Evolutionary conservation across 768 basidiomycete genomes (phyloP), one percentile per base, ranked within the genome.

Genomic region (Boletus vermiculosoides): DNA sequence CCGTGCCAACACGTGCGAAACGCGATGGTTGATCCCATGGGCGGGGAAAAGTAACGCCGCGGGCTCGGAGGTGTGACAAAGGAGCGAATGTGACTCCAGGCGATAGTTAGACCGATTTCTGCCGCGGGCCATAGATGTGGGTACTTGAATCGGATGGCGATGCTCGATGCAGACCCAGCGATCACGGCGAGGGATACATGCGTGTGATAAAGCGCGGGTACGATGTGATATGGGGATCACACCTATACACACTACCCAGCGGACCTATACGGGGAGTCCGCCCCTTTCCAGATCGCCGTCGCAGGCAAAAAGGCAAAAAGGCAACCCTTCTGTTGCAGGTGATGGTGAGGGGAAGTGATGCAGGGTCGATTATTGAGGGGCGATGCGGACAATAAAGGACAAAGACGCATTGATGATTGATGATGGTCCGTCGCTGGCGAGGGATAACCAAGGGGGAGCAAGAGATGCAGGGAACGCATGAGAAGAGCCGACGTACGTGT

Each of bases 1-100:
- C 45, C 22, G 42, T 46, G 34, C 41, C 23, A 53, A 22, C 40
- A n/a, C 18, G 30, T 44, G 18, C 52, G 41, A 52, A 56, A 56
- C 44, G 31, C 16, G 36, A 31, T 11, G 25, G 45, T 54, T 28
- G 40, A 56, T 54, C 25, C 37, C 53, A 30, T 40, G 31, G 42
- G 23, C 20, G 36, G 41, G 44, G 34, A 40, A 8, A 34, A 10
- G 20, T 30, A 39, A 33, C 11, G 47, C 54, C 54, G 50, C 51
- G 58, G 44, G 22, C 13, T 30, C 25, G 47, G 39, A 37, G 25
- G 33, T 40, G 23, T 40, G 50, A 41, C 16, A 30, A 20, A 16
- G 2, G 48, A 9, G 18, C 28, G 23, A 13, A 42, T 3, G 9
- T n/a, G 40, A 42, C n/a, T n/a, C 9, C 15, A 34, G 50, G 30